Evolutionary conservation across 2,329 filamentous ascomycete species (phyloP).

Genomic region (Clonostachys rhizophaga): DNA sequence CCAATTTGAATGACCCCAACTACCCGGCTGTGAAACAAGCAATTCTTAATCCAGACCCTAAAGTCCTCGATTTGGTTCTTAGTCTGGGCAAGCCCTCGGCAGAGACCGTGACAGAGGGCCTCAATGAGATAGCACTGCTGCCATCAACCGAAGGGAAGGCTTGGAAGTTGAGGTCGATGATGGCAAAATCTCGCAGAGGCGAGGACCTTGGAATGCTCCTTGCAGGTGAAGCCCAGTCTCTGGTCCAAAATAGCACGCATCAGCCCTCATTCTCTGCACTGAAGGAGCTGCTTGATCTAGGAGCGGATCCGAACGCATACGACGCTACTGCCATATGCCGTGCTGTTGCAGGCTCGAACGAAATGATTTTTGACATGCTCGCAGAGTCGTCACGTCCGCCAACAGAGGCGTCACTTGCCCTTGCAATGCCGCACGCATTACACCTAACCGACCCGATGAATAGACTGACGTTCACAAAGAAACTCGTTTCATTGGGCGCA

Average conservation of each 20-base stretch:
- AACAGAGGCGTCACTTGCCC: conserved; percentile 35
- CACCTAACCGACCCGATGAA: conserved; percentile 45
- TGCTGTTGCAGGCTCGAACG: conserved; percentile 40
- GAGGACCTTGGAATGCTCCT: conserved; percentile 39
- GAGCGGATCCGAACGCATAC: conserved; percentile 50
- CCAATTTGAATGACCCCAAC: conserved; percentile 44
- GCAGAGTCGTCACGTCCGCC: conserved; percentile 30
- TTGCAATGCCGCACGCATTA: conserved; percentile 46
- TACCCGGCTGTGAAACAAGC: conserved; percentile 37
- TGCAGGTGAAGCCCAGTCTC: conserved; percentile 42
- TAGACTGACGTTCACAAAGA: conserved; percentile 43
- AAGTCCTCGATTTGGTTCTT: conserved; percentile 42
- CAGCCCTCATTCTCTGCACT: conserved; percentile 36
- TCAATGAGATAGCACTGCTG: conserved; percentile 35
- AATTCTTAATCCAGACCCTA: conserved; percentile 34
- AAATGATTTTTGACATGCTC: conserved; percentile 41
- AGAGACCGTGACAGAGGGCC: conserved; percentile 33
- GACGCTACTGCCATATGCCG: conserved; percentile 45
- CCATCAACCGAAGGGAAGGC: conserved; percentile 40
- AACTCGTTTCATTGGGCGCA: conserved; percentile 43
- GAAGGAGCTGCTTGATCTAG: conserved; percentile 39
- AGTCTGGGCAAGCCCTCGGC: conserved; percentile 36
- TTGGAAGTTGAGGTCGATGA: conserved; percentile 41
- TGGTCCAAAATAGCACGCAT: conserved; percentile 28
- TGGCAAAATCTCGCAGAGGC: conserved; percentile 35